phyloP scores from a whole-genome alignment of 192 early-diverging fungal species.

The Coemansia sp. region DNA sequence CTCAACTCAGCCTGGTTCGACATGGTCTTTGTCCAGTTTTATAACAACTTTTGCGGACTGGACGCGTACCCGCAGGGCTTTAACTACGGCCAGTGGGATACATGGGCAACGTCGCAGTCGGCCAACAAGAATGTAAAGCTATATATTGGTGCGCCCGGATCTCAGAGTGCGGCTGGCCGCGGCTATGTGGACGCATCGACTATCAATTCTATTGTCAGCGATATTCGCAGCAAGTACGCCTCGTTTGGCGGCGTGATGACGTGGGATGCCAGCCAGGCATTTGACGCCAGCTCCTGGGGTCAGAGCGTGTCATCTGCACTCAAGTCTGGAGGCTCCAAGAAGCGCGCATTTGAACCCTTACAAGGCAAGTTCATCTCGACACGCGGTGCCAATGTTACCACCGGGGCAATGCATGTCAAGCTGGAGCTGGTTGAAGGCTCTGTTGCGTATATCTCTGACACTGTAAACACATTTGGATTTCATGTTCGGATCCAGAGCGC shows the following conservation, averaged over 20 bases:
- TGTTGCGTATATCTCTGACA: background rate
- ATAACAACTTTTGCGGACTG: slow-evolving; percentile 66
- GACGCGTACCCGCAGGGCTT: slow-evolving; percentile 50
- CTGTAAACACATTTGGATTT: background rate
- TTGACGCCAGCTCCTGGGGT: slow-evolving; percentile 34
- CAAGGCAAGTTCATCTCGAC: background rate
- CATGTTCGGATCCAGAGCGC: background rate
- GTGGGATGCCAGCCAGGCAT: slow-evolving; percentile 57
- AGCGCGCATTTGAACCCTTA: background rate
- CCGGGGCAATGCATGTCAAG: slow-evolving; percentile 1
- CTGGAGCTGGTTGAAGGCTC: slow-evolving; percentile 3
- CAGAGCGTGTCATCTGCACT: slow-evolving; percentile 30
- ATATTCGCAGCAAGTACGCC: slow-evolving; percentile 37
- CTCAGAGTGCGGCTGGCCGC: slow-evolving; percentile 54
- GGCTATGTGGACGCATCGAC: slow-evolving; percentile 52
- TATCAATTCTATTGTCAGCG: slow-evolving; percentile 44
- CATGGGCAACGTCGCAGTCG: slow-evolving; percentile 59
- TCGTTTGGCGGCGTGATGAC: slow-evolving; percentile 73
- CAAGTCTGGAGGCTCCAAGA: slow-evolving; percentile 16
- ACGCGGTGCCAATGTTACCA: background rate
- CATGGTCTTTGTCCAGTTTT: slow-evolving; percentile 67
- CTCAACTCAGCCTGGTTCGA: slow-evolving; percentile 64
- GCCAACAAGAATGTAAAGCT: slow-evolving; percentile 61
- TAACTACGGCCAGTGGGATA: slow-evolving; percentile 64
- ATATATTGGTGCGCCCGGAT: slow-evolving; percentile 60